phyloP scores from a whole-genome alignment of 352 stramenopile genomes.

The Phytophthora europaea region DNA sequence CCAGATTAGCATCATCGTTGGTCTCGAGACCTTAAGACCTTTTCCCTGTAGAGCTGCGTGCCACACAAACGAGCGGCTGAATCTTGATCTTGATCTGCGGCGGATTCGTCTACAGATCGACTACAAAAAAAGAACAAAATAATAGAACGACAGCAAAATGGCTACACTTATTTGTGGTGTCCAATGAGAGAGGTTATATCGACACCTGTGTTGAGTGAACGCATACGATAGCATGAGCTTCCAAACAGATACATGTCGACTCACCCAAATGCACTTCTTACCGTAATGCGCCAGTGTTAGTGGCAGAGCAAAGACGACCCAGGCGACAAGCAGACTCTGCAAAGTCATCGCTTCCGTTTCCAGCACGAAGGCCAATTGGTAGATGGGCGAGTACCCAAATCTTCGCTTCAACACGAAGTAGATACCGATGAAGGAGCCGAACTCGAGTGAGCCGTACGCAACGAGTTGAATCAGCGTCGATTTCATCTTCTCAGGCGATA shows the following conservation, averaged over 20 bases:
- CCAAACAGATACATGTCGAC: not conserved
- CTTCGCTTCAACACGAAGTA: slow-evolving; percentile 15
- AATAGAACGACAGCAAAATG: too few species aligned
- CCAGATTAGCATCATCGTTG: too few species aligned
- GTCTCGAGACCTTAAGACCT: too few species aligned
- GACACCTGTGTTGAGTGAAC: not conserved
- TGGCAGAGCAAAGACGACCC: slow-evolving; percentile 34
- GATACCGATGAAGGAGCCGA: slow-evolving; percentile 17
- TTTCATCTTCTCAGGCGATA: not conserved
- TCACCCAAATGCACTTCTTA: not conserved
- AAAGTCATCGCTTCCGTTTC: slow-evolving; percentile 32
- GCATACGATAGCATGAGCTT: not conserved
- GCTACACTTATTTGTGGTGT: too few species aligned
- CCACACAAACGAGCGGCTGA: too few species aligned
- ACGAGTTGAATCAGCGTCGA: slow-evolving; percentile 9
- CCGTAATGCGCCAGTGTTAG: slow-evolving; percentile 38
- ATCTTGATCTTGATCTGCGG: too few species aligned
- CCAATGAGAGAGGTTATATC: not conserved
- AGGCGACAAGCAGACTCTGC: slow-evolving; percentile 32
- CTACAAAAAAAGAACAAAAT: too few species aligned
- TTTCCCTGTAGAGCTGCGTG: too few species aligned
- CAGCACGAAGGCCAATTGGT: slow-evolving; percentile 49
- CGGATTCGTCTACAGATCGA: too few species aligned
- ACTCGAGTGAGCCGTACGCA: slow-evolving; percentile 17
- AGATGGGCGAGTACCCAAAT: slow-evolving; percentile 33